A percentile compares a stretch with the other conserved stretches of the same genome.
Evolutionary conservation across 305 asterid species (phyloP).

Genomic region (Euphrasia arctica): DNA sequence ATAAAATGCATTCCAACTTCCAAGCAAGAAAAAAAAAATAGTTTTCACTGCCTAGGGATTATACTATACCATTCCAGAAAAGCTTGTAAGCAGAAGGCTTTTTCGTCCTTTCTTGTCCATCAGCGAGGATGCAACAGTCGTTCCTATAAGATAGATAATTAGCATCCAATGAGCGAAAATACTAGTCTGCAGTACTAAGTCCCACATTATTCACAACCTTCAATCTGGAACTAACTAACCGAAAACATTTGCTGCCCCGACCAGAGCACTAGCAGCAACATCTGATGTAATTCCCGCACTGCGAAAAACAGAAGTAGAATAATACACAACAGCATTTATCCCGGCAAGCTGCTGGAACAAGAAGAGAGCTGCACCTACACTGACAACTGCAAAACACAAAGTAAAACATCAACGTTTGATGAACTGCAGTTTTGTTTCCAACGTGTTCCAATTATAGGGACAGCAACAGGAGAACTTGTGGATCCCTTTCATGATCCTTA

Average conservation of each 20-base stretch:
- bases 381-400: conserved; percentile 64
- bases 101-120: conserved; percentile 97
- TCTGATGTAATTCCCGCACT: conserved; percentile 93
- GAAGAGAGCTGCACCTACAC: conserved; percentile 90
- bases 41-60: background rate
- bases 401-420: conserved; percentile 5
- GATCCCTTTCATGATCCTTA: conserved; percentile 10
- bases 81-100: conserved; percentile 88
- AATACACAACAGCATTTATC: conserved; percentile 91
- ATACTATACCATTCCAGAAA: conserved; percentile 77
- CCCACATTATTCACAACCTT: conserved; percentile 6
- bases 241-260: conserved; percentile 92
- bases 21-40: background rate
- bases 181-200: conserved; percentile 19
- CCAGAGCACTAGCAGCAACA: conserved; percentile 95
- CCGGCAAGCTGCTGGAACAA: conserved; percentile 96
- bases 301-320: conserved; percentile 95
- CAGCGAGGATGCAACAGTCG: conserved; percentile 84
- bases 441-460: conserved; percentile 8
- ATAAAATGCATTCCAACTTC: background rate
- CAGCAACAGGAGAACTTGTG: conserved; percentile 10
- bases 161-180: conserved; percentile 26
- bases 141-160: conserved; percentile 45
- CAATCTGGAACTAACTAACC: conserved; percentile 49
- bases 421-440: background rate